Evolutionary conservation across 495 filamentous ascomycete species (phyloP).

Genomic region (Aspergillus affinis): DNA sequence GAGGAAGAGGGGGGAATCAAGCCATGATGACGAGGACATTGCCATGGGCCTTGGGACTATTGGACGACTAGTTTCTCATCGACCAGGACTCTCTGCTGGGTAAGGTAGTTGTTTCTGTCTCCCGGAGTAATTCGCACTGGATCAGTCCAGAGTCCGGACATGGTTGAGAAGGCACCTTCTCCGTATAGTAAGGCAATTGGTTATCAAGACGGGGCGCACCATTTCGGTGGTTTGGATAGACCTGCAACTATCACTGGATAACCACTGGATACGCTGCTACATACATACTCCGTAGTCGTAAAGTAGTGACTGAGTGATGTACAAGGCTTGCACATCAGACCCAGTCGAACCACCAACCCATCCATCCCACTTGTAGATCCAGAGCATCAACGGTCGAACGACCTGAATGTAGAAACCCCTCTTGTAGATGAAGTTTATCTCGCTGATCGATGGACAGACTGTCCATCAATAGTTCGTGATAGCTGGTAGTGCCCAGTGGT

Average conservation of each 20-base stretch:
- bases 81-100: no score
- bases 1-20: not conserved
- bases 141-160: no score
- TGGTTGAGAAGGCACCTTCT: no score
- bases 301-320: no score
- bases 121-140: no score
- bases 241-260: no score
- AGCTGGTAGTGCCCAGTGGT: not conserved
- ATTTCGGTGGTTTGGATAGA: no score
- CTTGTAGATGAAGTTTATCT: not conserved
- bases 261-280: no score
- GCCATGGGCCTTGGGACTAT: not conserved
- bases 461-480: not conserved
- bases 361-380: not conserved
- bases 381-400: not conserved
- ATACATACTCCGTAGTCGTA: no score
- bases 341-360: not conserved
- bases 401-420: not conserved
- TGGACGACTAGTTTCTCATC: not conserved
- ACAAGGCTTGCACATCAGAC: not conserved
- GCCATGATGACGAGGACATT: not conserved
- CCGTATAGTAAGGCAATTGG: no score
- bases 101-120: no score
- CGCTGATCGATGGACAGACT: not conserved
- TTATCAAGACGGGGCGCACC: no score